Evolutionary conservation across 2,329 filamentous ascomycete genomes (phyloP).

Genomic region (Neonectria faginata): DNA sequence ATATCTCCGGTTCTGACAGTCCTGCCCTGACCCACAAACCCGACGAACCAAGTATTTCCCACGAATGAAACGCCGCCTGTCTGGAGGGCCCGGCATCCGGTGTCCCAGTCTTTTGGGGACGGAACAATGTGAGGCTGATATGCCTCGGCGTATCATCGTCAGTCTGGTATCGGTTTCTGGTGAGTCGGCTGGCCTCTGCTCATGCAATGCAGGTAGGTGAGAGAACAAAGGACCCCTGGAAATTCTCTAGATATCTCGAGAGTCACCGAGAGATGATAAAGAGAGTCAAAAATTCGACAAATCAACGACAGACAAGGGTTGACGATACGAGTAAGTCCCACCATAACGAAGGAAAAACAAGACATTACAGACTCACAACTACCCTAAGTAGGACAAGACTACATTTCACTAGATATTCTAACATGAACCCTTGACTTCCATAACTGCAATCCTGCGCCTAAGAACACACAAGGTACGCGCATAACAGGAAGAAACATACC

Average conservation of each 20-base stretch:
- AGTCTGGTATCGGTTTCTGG: constrained; percentile 23
- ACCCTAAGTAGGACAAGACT: constrained; percentile 10
- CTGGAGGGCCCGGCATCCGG: neutral
- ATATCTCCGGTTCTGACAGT: constrained; percentile 19
- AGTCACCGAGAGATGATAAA: neutral
- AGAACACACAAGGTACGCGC: too few relatives aligned
- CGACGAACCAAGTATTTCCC: constrained; percentile 25
- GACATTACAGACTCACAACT: neutral
- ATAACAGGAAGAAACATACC: too few relatives aligned
- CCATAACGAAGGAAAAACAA: neutral
- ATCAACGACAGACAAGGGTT: neutral
- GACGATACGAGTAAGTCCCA: neutral
- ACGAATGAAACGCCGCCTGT: constrained; percentile 19
- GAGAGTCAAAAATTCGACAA: neutral
- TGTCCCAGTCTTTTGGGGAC: constrained; percentile 9
- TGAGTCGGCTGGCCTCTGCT: constrained; percentile 14
- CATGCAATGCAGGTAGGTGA: constrained; percentile 17
- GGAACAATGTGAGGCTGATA: constrained; percentile 19
- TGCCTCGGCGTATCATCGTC: constrained; percentile 22
- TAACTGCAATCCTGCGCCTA: too few relatives aligned
- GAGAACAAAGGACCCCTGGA: constrained; percentile 14
- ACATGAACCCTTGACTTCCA: too few relatives aligned
- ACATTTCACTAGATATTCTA: neutral
- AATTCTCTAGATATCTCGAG: neutral
- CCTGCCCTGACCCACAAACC: constrained; percentile 9